These are phyloP conservation scores for Penicillium turbatum DNA, from an alignment of 495 filamentous ascomycete genomes.

Conservation along the genomic window DNA sequence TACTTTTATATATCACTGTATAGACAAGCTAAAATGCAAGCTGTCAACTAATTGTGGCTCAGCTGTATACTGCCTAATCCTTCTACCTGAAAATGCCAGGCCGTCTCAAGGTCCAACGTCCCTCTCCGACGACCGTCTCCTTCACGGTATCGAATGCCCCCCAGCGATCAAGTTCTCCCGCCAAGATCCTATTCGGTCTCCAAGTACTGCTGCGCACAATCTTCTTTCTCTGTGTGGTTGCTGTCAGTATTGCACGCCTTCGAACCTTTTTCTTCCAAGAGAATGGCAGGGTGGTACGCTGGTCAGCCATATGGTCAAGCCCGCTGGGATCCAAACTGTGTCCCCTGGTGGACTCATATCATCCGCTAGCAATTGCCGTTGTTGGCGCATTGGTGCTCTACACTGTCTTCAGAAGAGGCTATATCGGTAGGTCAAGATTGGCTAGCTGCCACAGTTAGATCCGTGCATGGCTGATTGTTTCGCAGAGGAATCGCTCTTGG, in stretches of 20 bases:
- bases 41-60: background rate
- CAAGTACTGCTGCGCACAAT: conserved; percentile 48
- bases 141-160: conserved; percentile 78
- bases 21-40: background rate
- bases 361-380: conserved; percentile 26
- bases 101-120: conserved; percentile 62
- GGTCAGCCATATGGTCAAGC: conserved; percentile 35
- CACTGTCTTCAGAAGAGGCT: conserved; percentile 45
- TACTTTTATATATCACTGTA: background rate
- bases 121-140: conserved; percentile 80
- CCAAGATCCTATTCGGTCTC: conserved; percentile 49
- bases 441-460: background rate
- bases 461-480: conserved; percentile 22
- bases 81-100: conserved; percentile 34
- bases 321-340: conserved; percentile 25
- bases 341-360: conserved; percentile 36
- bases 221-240: conserved; percentile 36
- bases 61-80: background rate
- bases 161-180: conserved; percentile 50
- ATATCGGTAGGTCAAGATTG: conserved; percentile 39
- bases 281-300: conserved; percentile 22
- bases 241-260: conserved; percentile 39
- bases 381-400: conserved; percentile 37
- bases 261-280: conserved; percentile 25
- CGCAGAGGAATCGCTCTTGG: conserved; percentile 78